Base-by-base conservation (phyloP, 2,329 filamentous ascomycete genomes). In the Stagonosporopsis chrysanthemi region DNA sequence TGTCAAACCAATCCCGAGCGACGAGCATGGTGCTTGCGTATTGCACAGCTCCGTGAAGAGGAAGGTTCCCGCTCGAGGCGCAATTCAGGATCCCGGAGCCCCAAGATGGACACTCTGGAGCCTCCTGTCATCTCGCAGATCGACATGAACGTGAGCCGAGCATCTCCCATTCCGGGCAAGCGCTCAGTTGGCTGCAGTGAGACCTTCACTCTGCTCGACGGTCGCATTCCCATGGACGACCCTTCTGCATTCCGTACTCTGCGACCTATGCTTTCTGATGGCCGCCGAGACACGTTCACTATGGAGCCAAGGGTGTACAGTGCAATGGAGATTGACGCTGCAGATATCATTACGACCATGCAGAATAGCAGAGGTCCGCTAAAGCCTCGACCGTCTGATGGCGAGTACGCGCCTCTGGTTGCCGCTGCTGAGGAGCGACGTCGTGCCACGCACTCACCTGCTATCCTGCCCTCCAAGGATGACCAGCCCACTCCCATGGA, bases 311-410 rank as follows among this genome's bases (percentile, higher is more conserved):
- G 68, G n/a, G 68, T 63, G 47, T 76, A 74, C 48, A 76, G 74
- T 44, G 73, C 72, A 3, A 67, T 76, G 57, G 74, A 76, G 56
- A 64, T 76, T 9, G 74, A 76, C 36, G 72, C 72, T 12, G 73
- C 73, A 29, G 69, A 72, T 39, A 72, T 76, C 38, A 73, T 76
- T 26, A 72, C 73, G 22, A 75, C 73, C 4, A 62, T 76, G 23
- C 70, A 72, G 48, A 71, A 72, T 24, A 70, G 64, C 36, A 65
- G 67, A 49, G 59, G 59, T 2, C 68, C 72, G 12, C 54, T 74
- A 6, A 59, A 64, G 48, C 64, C 67, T n/a, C 71, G 72, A 12
- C 47, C 56, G 9, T 69, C 70, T 4, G 73, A 76, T 55, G 73
- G 72, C 6, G 58, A 62, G n/a, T 65, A 72, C 43, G 63, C 61